A percentile compares a stretch with the other conserved stretches of the same genome.
Evolutionary conservation across 108 stramenopile genomes (phyloP).

Genomic region (Pseudonitzschia pungens): DNA sequence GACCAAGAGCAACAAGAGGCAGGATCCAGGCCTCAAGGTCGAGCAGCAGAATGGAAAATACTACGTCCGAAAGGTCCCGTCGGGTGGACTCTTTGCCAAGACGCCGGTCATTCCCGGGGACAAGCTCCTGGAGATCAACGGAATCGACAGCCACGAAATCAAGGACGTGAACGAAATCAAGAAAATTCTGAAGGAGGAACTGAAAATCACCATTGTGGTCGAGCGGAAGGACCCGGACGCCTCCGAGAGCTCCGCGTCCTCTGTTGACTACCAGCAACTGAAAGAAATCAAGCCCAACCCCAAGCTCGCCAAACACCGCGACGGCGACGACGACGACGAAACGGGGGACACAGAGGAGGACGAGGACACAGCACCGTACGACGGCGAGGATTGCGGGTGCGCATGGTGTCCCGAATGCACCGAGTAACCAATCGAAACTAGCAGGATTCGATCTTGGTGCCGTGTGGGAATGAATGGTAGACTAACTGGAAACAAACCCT

Average conservation of each 20-base stretch:
- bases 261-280: constrained; percentile 30
- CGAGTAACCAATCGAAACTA: too few relatives aligned
- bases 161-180: constrained; percentile 35
- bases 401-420: constrained; percentile 37
- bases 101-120: constrained; percentile 44
- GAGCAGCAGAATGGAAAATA: constrained; percentile 44
- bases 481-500: too few relatives aligned
- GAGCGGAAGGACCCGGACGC: constrained; percentile 39
- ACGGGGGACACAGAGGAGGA: constrained; percentile 23
- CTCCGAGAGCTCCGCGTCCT: constrained; percentile 36
- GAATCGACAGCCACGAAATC: constrained; percentile 31
- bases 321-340: neutral
- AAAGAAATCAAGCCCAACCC: constrained; percentile 13
- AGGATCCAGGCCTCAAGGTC: constrained; percentile 40
- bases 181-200: constrained; percentile 31
- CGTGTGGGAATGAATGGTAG: too few relatives aligned
- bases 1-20: constrained; percentile 33
- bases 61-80: constrained; percentile 43
- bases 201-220: constrained; percentile 36
- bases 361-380: constrained; percentile 30
- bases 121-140: constrained; percentile 40
- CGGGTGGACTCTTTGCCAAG: constrained; percentile 39
- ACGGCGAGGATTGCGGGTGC: constrained; percentile 39
- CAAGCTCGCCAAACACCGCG: neutral
- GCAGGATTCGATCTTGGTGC: too few relatives aligned